Percentiles rank a stretch among this genome's conserved stretches.
These are phyloP conservation scores for Jatropha curcas DNA, from an alignment of 345 rosid species.

Conservation along the genomic window DNA sequence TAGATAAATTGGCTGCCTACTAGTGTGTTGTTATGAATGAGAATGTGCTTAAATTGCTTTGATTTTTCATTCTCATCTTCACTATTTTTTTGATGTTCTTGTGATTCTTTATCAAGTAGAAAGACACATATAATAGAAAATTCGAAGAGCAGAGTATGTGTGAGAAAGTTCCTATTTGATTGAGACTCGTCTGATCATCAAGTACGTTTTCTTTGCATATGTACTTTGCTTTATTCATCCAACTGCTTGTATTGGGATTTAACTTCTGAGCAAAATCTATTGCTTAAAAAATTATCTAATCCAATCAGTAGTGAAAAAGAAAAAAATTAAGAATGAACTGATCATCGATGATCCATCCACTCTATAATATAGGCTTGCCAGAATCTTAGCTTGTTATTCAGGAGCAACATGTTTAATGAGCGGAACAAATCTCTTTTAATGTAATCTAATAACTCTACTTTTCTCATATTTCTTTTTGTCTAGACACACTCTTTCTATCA, in stretches of 20 bases:
- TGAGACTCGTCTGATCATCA: constrained; percentile 87
- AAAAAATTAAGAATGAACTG: no score
- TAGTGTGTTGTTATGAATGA: not conserved
- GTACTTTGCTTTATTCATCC: constrained; percentile 2
- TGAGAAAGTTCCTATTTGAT: constrained; percentile 77
- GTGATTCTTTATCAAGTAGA: constrained; percentile 51
- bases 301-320: no score
- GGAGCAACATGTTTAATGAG: not conserved
- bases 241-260: not conserved
- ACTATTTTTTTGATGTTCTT: constrained; percentile 2
- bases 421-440: no score
- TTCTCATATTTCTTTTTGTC: constrained; percentile 18
- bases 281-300: not conserved
- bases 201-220: constrained; percentile 44
- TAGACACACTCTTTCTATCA: constrained; percentile 82
- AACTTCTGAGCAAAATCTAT: not conserved
- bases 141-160: no score
- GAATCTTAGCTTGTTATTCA: not conserved
- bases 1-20: no score
- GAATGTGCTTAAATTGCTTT: not conserved
- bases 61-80: not conserved
- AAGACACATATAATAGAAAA: no score
- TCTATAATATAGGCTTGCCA: no score
- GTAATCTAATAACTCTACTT: no score
- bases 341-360: no score